These are phyloP conservation scores for Rosa rugosa DNA, from an alignment of 306 rosid species.

Conservation along the genomic window DNA sequence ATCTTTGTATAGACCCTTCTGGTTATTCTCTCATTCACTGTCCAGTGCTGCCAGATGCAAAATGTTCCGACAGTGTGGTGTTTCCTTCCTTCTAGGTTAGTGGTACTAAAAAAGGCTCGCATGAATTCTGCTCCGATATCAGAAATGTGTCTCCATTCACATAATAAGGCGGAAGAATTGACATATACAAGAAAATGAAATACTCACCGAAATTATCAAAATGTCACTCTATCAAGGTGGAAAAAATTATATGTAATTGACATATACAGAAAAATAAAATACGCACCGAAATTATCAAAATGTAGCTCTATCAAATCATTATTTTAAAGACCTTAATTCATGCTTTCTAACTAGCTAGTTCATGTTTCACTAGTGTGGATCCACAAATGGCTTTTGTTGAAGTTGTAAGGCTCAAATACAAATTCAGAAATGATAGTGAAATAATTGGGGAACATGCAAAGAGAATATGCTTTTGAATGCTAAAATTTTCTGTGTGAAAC, in stretches of 20 bases:
- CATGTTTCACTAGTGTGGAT: background rate
- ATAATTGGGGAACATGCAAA: background rate
- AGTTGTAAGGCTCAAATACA: background rate
- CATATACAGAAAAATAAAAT: no score
- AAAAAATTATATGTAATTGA: no score
- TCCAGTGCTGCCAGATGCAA: slow-evolving; percentile 39
- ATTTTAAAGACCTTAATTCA: no score
- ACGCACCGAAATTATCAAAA: background rate
- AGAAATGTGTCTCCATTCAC: background rate
- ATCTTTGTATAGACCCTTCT: slow-evolving; percentile 48
- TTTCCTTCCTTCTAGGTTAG: slow-evolving; percentile 47
- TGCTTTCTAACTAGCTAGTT: background rate
- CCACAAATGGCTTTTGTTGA: background rate
- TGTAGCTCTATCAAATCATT: background rate
- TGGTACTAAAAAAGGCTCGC: background rate
- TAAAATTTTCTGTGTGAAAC: background rate
- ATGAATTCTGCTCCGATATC: background rate
- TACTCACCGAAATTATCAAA: background rate
- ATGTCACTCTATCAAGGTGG: background rate
- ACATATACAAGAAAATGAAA: no score
- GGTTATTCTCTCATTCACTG: slow-evolving; percentile 43
- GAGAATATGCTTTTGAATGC: slow-evolving; percentile 5
- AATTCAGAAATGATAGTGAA: background rate
- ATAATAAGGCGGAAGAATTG: no score
- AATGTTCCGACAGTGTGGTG: slow-evolving; percentile 39